These are phyloP conservation scores for Clitocybe nebularis DNA, from an alignment of 1,284 basidiomycete species.

Conservation along the genomic window DNA sequence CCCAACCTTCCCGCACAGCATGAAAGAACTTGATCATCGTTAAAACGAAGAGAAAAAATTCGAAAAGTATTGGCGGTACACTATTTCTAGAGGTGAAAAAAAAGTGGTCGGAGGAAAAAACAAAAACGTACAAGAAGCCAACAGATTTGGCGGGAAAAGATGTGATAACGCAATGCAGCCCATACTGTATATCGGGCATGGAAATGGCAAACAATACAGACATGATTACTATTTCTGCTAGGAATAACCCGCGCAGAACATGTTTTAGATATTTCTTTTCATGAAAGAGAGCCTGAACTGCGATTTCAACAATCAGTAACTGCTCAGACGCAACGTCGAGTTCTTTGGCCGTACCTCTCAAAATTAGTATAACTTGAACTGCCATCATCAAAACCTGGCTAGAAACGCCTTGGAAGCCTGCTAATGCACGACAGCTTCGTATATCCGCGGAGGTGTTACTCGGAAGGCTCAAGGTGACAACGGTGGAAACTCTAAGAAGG, in stretches of 20 bases:
- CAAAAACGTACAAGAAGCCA: slow-evolving; percentile 19
- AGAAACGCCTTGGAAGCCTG: slow-evolving; percentile 20
- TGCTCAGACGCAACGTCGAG: too few species aligned
- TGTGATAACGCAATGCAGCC: slow-evolving; percentile 17
- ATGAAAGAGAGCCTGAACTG: slow-evolving; percentile 21
- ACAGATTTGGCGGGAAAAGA: slow-evolving; percentile 13
- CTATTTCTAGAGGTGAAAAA: slow-evolving; percentile 9
- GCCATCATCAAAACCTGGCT: slow-evolving; percentile 19
- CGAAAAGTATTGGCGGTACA: slow-evolving; percentile 18
- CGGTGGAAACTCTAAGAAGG: slow-evolving; percentile 12
- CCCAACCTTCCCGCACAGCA: slow-evolving; percentile 22
- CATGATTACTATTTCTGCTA: slow-evolving; percentile 17
- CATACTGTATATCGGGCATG: slow-evolving; percentile 14
- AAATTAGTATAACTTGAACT: slow-evolving; percentile 20
- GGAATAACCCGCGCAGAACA: slow-evolving; percentile 14
- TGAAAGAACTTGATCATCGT: slow-evolving; percentile 22
- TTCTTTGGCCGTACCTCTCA: slow-evolving; percentile 17
- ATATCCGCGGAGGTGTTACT: slow-evolving; percentile 5
- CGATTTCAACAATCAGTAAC: neutral
- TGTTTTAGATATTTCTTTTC: slow-evolving; percentile 12
- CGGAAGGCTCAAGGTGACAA: slow-evolving; percentile 15
- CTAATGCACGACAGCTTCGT: slow-evolving; percentile 11
- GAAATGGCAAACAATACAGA: slow-evolving; percentile 13
- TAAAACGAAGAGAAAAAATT: slow-evolving; percentile 19
- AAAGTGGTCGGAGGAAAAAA: neutral